These are phyloP conservation scores for Lichtheimia hyalospora DNA, from an alignment of 371 early-diverging fungal genomes.

Conservation along the genomic window DNA sequence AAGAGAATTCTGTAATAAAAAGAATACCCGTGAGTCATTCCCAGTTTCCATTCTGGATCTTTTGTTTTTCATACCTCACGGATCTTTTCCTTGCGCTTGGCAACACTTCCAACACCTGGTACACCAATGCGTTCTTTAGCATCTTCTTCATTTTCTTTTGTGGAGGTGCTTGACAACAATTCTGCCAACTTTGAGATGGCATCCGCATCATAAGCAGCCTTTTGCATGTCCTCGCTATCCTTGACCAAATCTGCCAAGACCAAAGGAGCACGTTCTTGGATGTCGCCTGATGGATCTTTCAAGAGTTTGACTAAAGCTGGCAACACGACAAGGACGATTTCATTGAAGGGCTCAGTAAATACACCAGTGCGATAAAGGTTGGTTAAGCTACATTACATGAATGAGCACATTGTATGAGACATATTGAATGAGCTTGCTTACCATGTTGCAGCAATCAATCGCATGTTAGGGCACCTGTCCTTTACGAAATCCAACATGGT, in stretches of 20 bases:
- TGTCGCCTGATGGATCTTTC: slow-evolving; percentile 47
- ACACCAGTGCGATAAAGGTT: slow-evolving; percentile 68
- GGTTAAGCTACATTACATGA: slow-evolving; percentile 50
- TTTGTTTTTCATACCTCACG: slow-evolving; percentile 49
- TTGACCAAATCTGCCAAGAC: slow-evolving; percentile 75
- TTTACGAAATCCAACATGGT: slow-evolving; percentile 64
- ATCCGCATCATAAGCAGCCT: slow-evolving; percentile 77
- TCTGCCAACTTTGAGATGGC: slow-evolving; percentile 70
- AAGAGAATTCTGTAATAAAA: slow-evolving; percentile 54
- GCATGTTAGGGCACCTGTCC: slow-evolving; percentile 64
- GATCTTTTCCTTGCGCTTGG: slow-evolving; percentile 62
- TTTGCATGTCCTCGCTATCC: slow-evolving; percentile 78
- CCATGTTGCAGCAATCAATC: slow-evolving; percentile 73
- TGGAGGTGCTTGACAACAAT: slow-evolving; percentile 48
- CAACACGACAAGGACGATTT: slow-evolving; percentile 60
- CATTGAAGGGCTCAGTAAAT: slow-evolving; percentile 57
- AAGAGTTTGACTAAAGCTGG: slow-evolving; percentile 81
- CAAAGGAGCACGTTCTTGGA: slow-evolving; percentile 72
- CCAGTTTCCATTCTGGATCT: neutral
- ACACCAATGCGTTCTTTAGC: slow-evolving; percentile 30
- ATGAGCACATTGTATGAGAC: neutral
- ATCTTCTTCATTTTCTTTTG: slow-evolving; percentile 45
- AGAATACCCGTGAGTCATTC: neutral
- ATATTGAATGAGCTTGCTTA: slow-evolving; percentile 20
- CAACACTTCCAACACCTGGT: slow-evolving; percentile 49